Evolutionary conservation across 768 basidiomycete genomes (phyloP), one percentile per base, ranked within the genome.

Genomic region (Collybia nuda): DNA sequence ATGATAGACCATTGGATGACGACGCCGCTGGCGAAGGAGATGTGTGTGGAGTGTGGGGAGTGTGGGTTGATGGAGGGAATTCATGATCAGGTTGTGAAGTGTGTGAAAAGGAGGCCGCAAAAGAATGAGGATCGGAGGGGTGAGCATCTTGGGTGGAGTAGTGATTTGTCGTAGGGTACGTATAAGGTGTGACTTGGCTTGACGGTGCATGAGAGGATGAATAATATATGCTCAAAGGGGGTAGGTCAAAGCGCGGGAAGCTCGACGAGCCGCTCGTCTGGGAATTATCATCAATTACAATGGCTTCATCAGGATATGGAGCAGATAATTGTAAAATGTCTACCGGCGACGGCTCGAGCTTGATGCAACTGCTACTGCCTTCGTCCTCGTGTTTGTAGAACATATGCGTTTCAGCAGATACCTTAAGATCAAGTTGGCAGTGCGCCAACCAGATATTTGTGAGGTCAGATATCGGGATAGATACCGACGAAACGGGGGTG

Each of bases 401-500:
- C 32, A 36, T 18, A 12, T 44, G 49, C n/a, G 44, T 36, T 22
- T 43, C 39, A 35, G 46, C 26, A 19, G 51, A 18, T 32, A 50
- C 53, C 8, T 46, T 19, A 17, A 53, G 3, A 37, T 52, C 56
- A 23, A 71, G 62, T 38, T 80, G 75, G 29, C 82, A 74, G 57
- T 83, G 78, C 26, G 74, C 70, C 18, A 87, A 73, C 84, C 84
- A 88, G 37, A 85, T 74, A 43, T 76, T 65, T 7, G 77, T 68
- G 37, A 87, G 71, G 57, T 85, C 85, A 42, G 85, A 75, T 11
- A 83, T 60, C 0, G 77, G 75, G 47, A 84, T 70, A 17, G 81
- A 70, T 28, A 87, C 67, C 6, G 80, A 78, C 6, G 75, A 76
- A 26, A 74, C 68, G 11, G 72, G 66, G 44, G 70, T 69, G 40